Conservation (phyloP, 106 monocot species). For the Iris macrosiphon region DNA sequence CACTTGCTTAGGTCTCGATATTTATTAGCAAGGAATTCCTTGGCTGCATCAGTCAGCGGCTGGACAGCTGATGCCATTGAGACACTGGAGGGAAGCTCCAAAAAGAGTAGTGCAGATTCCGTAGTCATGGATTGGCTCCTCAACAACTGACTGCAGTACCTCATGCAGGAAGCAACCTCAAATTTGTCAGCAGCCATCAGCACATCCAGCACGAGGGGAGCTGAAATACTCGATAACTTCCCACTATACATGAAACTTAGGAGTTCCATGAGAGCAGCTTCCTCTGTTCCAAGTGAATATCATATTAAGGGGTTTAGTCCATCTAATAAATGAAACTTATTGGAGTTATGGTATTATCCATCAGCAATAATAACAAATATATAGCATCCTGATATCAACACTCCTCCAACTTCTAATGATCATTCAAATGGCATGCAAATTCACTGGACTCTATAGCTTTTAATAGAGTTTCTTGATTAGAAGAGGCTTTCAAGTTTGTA, state of each 20-base stretch:
- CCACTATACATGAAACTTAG: conserved; percentile 52
- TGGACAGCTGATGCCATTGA: conserved; percentile 43
- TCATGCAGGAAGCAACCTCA: conserved; percentile 54
- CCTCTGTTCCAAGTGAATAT: conserved; percentile 40
- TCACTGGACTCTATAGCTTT: too few relatives aligned
- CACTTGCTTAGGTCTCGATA: conserved; percentile 46
- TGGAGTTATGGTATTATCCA: too few relatives aligned
- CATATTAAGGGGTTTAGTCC: too few relatives aligned
- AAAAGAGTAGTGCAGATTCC: conserved; percentile 47
- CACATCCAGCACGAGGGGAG: conserved; percentile 35
- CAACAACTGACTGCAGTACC: conserved; percentile 43
- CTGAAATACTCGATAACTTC: conserved; percentile 30
- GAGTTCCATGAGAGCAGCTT: conserved; percentile 47
- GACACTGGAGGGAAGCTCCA: conserved; percentile 43
- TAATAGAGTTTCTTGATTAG: too few relatives aligned
- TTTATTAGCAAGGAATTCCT: conserved; percentile 42
- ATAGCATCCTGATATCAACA: too few relatives aligned
- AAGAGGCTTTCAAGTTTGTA: too few relatives aligned
- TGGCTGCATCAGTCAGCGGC: conserved; percentile 46
- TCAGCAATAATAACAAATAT: too few relatives aligned
- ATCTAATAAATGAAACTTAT: too few relatives aligned
- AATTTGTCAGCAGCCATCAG: conserved; percentile 56
- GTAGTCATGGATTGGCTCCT: conserved; percentile 42
- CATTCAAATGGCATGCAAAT: too few relatives aligned
- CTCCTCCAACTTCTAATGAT: too few relatives aligned